Conservation (phyloP, 2,329 filamentous ascomycete species). For the Talaromyces verruculosus region DNA sequence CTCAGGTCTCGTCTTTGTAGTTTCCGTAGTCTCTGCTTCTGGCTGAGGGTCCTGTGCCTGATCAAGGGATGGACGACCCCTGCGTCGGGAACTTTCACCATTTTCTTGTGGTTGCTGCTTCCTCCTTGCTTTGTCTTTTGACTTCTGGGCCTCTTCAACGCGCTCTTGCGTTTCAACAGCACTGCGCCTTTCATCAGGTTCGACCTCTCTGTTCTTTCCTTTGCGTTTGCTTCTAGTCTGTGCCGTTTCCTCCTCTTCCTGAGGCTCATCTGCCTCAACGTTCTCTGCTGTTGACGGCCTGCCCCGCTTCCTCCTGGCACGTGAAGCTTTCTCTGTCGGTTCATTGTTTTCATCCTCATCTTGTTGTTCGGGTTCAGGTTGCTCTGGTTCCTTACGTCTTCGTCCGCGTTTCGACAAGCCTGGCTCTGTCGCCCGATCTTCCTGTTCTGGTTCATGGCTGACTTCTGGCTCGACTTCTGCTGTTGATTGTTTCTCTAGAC, state of each 20-base stretch:
- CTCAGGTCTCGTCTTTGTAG: not conserved
- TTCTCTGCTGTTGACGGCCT: constrained; percentile 3
- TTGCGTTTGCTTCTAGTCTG: constrained; percentile 21
- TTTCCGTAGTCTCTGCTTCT: constrained; percentile 27
- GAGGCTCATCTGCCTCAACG: constrained; percentile 21
- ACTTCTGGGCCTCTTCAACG: not conserved
- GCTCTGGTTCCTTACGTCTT: not conserved
- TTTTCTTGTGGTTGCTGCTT: constrained; percentile 22
- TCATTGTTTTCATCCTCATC: not conserved
- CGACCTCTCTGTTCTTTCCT: constrained; percentile 17
- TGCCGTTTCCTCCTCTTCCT: constrained; percentile 9
- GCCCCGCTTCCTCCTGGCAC: constrained; percentile 14
- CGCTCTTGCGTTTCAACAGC: not conserved
- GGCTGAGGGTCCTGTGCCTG: constrained; percentile 2
- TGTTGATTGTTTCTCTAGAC: not conserved
- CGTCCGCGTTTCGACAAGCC: not conserved
- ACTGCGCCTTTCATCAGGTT: not conserved
- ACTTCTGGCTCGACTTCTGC: not conserved
- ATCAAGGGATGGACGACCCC: constrained; percentile 17
- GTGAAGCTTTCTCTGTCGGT: constrained; percentile 4
- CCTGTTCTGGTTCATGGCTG: not conserved
- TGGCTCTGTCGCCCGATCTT: not conserved
- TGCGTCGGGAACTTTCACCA: constrained; percentile 7
- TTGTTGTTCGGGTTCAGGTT: not conserved
- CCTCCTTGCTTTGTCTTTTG: not conserved